A percentile compares a stretch with the other conserved stretches of the same genome.
phyloP scores from a whole-genome alignment of 805 yeast species.

The Candida jianshihensis region DNA sequence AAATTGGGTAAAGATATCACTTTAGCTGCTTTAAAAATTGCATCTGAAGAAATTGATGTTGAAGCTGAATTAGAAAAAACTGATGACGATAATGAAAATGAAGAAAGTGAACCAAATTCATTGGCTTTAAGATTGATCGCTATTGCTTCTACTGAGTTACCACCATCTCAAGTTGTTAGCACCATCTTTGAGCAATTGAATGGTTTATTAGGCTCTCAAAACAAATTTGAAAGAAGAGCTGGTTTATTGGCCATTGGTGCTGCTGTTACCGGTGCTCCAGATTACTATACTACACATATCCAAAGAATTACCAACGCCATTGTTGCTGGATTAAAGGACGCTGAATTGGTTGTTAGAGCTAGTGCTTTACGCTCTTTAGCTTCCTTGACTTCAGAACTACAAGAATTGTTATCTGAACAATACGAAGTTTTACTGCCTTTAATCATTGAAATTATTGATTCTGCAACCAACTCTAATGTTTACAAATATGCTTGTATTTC shows the following conservation, averaged over 20 bases:
- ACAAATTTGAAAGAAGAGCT: conserved; percentile 79
- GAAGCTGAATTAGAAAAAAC: conserved; percentile 69
- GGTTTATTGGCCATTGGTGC: conserved; percentile 76
- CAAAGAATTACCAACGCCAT: conserved; percentile 66
- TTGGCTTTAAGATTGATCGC: conserved; percentile 78
- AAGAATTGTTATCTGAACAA: conserved; percentile 75
- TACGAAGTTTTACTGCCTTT: conserved; percentile 81
- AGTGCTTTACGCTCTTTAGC: conserved; percentile 81
- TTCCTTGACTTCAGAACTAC: conserved; percentile 75
- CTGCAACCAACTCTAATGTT: conserved; percentile 73
- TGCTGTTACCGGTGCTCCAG: conserved; percentile 91
- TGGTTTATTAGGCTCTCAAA: conserved; percentile 50
- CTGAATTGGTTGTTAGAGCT: conserved; percentile 66
- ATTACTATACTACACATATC: conserved; percentile 71
- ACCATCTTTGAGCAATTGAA: conserved; percentile 67
- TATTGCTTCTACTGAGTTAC: conserved; percentile 72
- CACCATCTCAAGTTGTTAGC: conserved; percentile 85
- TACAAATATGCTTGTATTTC: conserved; percentile 90
- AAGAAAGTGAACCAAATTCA: conserved; percentile 74
- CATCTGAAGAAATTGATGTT: conserved; percentile 77
- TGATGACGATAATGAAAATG: conserved; percentile 89
- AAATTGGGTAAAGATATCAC: conserved; percentile 82
- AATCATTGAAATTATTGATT: conserved; percentile 79
- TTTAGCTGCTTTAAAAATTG: conserved; percentile 63
- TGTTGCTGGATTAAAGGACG: conserved; percentile 70